Evolutionary conservation across 225 moss, liverwort and hornwort genomes (phyloP), one percentile per base, ranked within the genome.

Genomic region (Pleurozium schreberi): DNA sequence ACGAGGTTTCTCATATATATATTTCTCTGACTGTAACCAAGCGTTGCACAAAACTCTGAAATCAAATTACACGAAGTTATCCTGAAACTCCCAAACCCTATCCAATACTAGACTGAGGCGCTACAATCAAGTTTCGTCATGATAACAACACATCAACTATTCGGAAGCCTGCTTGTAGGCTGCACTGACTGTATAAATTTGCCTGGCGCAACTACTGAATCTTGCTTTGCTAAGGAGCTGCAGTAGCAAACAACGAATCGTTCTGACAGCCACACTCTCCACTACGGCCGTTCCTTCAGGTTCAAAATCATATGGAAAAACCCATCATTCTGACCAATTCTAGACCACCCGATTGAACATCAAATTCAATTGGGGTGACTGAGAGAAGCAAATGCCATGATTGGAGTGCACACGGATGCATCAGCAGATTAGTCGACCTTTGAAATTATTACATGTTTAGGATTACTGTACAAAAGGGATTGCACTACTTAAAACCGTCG

Each of bases 391-490:
- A 89, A 91, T 70, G 86, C 61, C 81, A 83, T 25, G 86, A 57
- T 57, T 20, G 57, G 61, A 76, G 83, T 68, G 92, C 87, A 82
- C 77, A 81, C 60, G 53, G 63, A 42, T 40, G 74, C 82, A 64
- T 81, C 81, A 50, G 89, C 87, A 67, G 81, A 68, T 34, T 68
- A 82, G 87, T 36, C 27, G 26, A 66, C 34, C 62, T 82, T 85
- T 63, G 36, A 82, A n/a, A 90, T 69, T 84, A 89, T 75, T 69
- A 50, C 80, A 86, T 20, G 68, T 77, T 82, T 65, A 82, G 45
- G 78, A 31, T 80, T 61, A 47, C 92, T 92, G 85, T 92, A 91
- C 91, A 91, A 82, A 69, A 78, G 27, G 8, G 43, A 45, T 18
- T 16, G 40, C 40, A n/a, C 40, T 20, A 36, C 42, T 55, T 20